Base-by-base conservation (phyloP, 169 alveolate genomes). In the Plasmodium malariae region DNA sequence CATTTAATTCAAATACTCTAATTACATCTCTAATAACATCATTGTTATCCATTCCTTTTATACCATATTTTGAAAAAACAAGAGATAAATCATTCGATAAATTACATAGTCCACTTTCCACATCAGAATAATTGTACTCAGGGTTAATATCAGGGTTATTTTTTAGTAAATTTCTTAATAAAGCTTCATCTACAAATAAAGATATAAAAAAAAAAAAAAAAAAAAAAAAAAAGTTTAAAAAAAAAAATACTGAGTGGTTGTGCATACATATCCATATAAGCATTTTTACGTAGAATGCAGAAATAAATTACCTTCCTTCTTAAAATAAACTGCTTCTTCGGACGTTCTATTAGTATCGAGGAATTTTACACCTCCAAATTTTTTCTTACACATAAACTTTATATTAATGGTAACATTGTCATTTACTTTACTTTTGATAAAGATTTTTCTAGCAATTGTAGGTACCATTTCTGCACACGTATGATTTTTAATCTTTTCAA, bases 71-170 rank as follows among this genome's bases (percentile, higher is more conserved):
- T 67, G 91, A 83, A 83, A 83, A 83, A 3, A 83, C 91, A 14
- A 83, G 74, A 19, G 85, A 49, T 40, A 83, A 62, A 32, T 83
- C 91, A 28, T 67, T 48, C n/a, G 91, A 67, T 60, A 83, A 83
- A 83, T 65, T 45, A 11, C 21, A 49, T 24, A 65, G 48, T 45
- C 71, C 91, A 34, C 59, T 26, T 70, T 83, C 91, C 2, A 45
- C 21, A 36, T 68, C 83, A 12, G 85, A 49, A 6, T n/a, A 67
- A 51, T 83, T 17, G 34, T 70, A 93, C 19, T 89, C 88, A 0
- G 95, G 95, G 55, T 93, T 89, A 51, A 76, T 67, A 65, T 93
- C 93, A 21, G 95, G 95, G 68, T 93, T 93, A 54, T 89, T 87
- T 57, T 91, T 92, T 45, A 93, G 86, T 85, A 93, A 55, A 57